A percentile compares a stretch with the other conserved stretches of the same genome.
Evolutionary conservation across 192 early-diverging fungal genomes (phyloP).

Genomic region (Linnemannia zychae): DNA sequence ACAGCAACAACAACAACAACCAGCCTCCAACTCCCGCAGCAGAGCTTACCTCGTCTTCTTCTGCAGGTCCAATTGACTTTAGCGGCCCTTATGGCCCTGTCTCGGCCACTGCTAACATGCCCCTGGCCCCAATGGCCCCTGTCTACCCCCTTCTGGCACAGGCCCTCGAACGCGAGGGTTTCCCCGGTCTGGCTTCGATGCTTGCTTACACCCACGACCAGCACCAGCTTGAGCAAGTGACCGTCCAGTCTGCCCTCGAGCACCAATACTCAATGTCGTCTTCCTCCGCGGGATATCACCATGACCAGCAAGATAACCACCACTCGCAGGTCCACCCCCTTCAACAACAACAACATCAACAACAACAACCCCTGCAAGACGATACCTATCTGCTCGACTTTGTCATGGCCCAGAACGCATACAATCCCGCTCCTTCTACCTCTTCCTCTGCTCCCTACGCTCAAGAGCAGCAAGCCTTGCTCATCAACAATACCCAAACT

Average conservation of each 20-base stretch:
- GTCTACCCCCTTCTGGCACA: constrained; percentile 40
- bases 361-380: constrained; percentile 22
- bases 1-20: constrained; percentile 17
- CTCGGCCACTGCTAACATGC: neutral
- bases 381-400: constrained; percentile 42
- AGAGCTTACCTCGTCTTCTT: constrained; percentile 20
- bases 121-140: constrained; percentile 20
- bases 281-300: constrained; percentile 25
- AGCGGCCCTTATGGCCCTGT: constrained; percentile 4
- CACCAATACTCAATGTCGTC: constrained; percentile 29
- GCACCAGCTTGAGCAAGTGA: constrained; percentile 43
- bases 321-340: neutral
- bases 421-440: constrained; percentile 5
- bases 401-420: constrained; percentile 37
- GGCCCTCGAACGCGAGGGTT: constrained; percentile 43
- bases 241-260: constrained; percentile 30
- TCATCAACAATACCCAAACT: constrained; percentile 3
- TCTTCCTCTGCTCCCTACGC: constrained; percentile 15
- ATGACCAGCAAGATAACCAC: constrained; percentile 6
- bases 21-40: constrained; percentile 22
- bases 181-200: constrained; percentile 34
- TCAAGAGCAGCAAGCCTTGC: constrained; percentile 5
- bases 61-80: constrained; percentile 39
- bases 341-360: constrained; percentile 29
- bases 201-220: constrained; percentile 47